Evolutionary conservation across 768 basidiomycete genomes (phyloP), one percentile per base, ranked within the genome.

Genomic region (Leucocoprinus sp.): DNA sequence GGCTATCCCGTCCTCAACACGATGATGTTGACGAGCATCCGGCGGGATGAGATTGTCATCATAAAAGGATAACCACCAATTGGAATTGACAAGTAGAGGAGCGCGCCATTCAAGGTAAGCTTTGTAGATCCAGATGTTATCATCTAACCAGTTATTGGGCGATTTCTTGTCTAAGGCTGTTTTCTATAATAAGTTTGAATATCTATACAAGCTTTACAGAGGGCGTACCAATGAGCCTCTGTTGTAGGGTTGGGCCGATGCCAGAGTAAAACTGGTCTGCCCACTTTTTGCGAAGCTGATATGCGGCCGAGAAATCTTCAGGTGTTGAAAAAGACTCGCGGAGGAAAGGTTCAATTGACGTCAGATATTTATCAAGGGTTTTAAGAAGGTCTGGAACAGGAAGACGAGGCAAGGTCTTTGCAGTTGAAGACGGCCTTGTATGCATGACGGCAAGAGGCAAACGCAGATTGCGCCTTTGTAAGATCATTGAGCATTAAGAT

Each of bases 31-130:
- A 31, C 63, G 62, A 11, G 66, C 66, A 37, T 57, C 60, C 5
- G 57, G 62, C 6, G 83, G 91, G 34, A 87, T 71, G 15, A 56
- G 66, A 2, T 71, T 57, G 62, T 96, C 92, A 50, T 93, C 81
- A 34, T 72, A 67, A 59, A 93, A 86, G 2, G 89, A 71, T 18
- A 96, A 68, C 93, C 93, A 97, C 93, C 93, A 97, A 57, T 96
- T 97, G 2, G 92, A 93, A 60, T 97, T 84, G 53, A 98, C 65
- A 45, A 87, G 69, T 8, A 98, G 67, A 0, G 93, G 92, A 0
- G 78, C 76, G 24, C 93, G 76, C 81, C 83, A 90, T 63, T 88
- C 84, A 39, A 86, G 80, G 61, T 98, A 98, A 1, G 89, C 80
- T 54, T 84, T 84, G 54, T 84, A 79, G 48, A 79, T 65, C 95